Percentiles rank a stretch among this genome's conserved stretches.
Conservation (phyloP, 768 basidiomycete genomes). For the Nidularia pulvinata region DNA sequence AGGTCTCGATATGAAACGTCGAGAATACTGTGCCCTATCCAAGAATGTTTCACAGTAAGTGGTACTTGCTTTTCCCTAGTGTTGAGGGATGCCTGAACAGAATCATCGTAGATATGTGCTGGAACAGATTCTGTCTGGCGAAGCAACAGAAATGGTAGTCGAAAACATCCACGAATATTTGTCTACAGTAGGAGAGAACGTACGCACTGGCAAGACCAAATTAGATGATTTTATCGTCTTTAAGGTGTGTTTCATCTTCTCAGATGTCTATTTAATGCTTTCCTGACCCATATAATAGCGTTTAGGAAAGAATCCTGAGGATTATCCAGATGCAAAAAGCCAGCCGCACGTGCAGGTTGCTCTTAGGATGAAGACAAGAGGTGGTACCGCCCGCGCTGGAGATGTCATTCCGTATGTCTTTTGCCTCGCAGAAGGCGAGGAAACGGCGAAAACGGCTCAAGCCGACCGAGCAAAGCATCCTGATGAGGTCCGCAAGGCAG, state of each 20-base stretch:
- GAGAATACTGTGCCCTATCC: slow-evolving; percentile 92
- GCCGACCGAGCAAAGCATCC: slow-evolving; percentile 94
- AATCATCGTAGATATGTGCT: slow-evolving; percentile 71
- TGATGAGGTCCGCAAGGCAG: slow-evolving; percentile 81
- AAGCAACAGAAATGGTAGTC: slow-evolving; percentile 86
- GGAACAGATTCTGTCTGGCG: slow-evolving; percentile 89
- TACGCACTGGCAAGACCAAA: slow-evolving; percentile 75
- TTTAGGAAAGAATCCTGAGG: slow-evolving; percentile 94
- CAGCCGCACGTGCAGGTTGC: slow-evolving; percentile 99
- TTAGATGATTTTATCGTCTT: slow-evolving; percentile 95
- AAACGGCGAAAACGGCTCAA: slow-evolving; percentile 70
- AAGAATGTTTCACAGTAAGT: slow-evolving; percentile 92
- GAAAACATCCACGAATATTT: slow-evolving; percentile 94
- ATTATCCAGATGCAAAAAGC: slow-evolving; percentile 93
- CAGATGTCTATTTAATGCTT: not conserved
- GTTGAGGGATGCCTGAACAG: not conserved
- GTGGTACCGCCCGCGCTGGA: slow-evolving; percentile 77
- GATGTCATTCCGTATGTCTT: slow-evolving; percentile 98
- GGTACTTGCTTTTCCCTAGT: not conserved
- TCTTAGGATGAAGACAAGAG: slow-evolving; percentile 83
- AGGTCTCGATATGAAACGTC: slow-evolving; percentile 98
- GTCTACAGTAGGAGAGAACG: slow-evolving; percentile 68
- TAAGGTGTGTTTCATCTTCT: slow-evolving; percentile 57
- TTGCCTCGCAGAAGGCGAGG: slow-evolving; percentile 76
- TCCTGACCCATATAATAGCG: slow-evolving; percentile 49